Percentiles rank a stretch among this genome's conserved stretches.
Conservation (phyloP, 192 early-diverging fungal species). For the Umbelopsis sp. region DNA sequence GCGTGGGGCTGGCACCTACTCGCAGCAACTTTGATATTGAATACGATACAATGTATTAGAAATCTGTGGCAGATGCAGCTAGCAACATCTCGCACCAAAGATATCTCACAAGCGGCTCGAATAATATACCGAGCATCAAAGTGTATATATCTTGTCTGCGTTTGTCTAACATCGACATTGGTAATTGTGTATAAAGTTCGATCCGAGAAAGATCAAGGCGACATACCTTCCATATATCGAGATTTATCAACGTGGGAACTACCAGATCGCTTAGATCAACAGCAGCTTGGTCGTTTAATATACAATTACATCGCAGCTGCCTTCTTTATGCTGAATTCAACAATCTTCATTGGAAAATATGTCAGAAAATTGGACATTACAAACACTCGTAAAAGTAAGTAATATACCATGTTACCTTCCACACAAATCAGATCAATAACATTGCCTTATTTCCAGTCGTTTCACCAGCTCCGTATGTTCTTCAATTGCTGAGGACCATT, state of each 20-base stretch:
- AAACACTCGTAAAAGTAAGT: not conserved
- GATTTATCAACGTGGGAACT: constrained; percentile 11
- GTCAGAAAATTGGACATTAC: constrained; percentile 25
- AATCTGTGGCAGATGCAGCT: not conserved
- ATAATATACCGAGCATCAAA: not conserved
- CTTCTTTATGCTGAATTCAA: constrained; percentile 25
- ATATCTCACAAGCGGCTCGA: not conserved
- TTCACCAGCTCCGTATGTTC: constrained; percentile 15
- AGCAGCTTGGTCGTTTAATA: constrained; percentile 32
- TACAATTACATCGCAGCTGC: constrained; percentile 34
- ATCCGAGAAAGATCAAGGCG: constrained; percentile 4
- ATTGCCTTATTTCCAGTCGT: not conserved
- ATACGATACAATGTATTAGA: not conserved
- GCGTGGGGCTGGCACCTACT: constrained; percentile 36
- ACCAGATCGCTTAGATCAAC: constrained; percentile 15
- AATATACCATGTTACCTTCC: not conserved
- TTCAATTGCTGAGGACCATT: constrained; percentile 41
- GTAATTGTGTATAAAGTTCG: constrained; percentile 37
- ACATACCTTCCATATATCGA: constrained; percentile 20
- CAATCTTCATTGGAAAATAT: constrained; percentile 21
- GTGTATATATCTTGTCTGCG: not conserved
- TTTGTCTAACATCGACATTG: constrained; percentile 15
- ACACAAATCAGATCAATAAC: not conserved
- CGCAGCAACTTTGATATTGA: constrained; percentile 11
- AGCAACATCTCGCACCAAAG: not conserved